These are phyloP conservation scores for Pseudogymnoascus sp. DNA, from an alignment of 2,329 filamentous ascomycete genomes.

Conservation along the genomic window DNA sequence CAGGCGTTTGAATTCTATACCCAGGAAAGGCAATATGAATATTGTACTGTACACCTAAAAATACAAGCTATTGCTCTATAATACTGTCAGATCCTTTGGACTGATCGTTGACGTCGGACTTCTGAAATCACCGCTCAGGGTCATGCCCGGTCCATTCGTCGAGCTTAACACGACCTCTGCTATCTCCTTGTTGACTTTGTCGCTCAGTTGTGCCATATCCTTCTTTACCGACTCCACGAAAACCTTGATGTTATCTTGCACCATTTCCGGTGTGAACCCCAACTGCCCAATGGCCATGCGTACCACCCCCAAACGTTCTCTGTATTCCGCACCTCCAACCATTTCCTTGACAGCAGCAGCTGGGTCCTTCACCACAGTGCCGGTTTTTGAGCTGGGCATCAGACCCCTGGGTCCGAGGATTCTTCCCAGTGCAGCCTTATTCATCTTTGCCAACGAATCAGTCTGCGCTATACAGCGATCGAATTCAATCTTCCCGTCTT, in stretches of 20 bases:
- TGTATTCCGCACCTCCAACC: conserved; percentile 77
- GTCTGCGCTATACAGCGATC: conserved; percentile 83
- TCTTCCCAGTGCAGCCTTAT: conserved; percentile 71
- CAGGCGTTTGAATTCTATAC: conserved; percentile 34
- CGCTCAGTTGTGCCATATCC: conserved; percentile 60
- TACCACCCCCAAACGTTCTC: conserved; percentile 77
- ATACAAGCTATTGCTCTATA: conserved; percentile 42
- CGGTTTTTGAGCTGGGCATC: conserved; percentile 85
- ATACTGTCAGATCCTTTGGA: conserved; percentile 44
- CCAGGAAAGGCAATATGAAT: conserved; percentile 31
- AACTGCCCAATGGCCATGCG: conserved; percentile 87
- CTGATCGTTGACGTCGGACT: conserved; percentile 51
- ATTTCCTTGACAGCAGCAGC: conserved; percentile 69
- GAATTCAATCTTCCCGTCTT: conserved; percentile 68
- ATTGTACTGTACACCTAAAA: conserved; percentile 22
- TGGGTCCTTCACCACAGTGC: conserved; percentile 81
- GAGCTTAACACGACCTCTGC: conserved; percentile 75
- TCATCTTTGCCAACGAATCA: conserved; percentile 68
- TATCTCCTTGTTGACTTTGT: conserved; percentile 63
- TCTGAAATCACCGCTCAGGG: conserved; percentile 71
- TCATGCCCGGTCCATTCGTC: conserved; percentile 79
- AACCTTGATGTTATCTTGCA: conserved; percentile 75
- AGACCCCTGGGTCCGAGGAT: conserved; percentile 81
- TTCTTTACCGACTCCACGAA: conserved; percentile 71
- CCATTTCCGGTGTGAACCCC: conserved; percentile 77